These are phyloP conservation scores for Ogataea henricii DNA, from an alignment of 805 yeast genomes.

Conservation along the genomic window DNA sequence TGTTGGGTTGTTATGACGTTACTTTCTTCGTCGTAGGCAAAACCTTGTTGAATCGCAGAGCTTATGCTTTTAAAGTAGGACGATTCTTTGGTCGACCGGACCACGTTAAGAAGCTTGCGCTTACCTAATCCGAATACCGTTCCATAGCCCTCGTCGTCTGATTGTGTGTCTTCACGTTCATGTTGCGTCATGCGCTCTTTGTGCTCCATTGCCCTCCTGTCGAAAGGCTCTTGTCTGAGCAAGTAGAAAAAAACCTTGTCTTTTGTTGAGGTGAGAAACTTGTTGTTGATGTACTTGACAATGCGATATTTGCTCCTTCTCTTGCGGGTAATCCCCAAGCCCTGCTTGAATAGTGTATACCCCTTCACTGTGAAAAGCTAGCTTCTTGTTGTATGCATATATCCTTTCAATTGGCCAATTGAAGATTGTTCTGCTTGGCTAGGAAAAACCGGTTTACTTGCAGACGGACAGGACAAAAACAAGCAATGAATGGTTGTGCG, in stretches of 20 bases:
- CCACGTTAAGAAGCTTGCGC: constrained; percentile 48
- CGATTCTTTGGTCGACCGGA: constrained; percentile 50
- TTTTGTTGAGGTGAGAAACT: constrained; percentile 21
- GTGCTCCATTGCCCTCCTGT: constrained; percentile 18
- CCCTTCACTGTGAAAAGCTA: constrained; percentile 19
- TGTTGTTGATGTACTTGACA: constrained; percentile 16
- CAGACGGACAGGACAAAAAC: no score
- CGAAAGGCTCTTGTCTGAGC: constrained; percentile 23
- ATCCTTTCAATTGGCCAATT: neutral
- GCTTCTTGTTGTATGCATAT: neutral
- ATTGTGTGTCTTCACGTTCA: constrained; percentile 1
- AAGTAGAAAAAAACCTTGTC: constrained; percentile 33
- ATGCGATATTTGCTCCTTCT: constrained; percentile 8
- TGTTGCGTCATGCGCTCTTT: constrained; percentile 7
- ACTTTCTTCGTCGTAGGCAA: constrained; percentile 20
- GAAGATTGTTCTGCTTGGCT: no score
- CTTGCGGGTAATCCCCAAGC: constrained; percentile 18
- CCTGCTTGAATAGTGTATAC: constrained; percentile 11
- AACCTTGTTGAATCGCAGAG: constrained; percentile 38
- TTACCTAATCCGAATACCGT: constrained; percentile 32
- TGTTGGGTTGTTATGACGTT: constrained; percentile 5
- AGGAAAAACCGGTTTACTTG: no score
- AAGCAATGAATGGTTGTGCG: no score
- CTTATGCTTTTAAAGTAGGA: constrained; percentile 50
- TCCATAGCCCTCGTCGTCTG: constrained; percentile 24